phyloP scores from a whole-genome alignment of 2,329 filamentous ascomycete genomes.

The Paramyrothecium roridum region DNA sequence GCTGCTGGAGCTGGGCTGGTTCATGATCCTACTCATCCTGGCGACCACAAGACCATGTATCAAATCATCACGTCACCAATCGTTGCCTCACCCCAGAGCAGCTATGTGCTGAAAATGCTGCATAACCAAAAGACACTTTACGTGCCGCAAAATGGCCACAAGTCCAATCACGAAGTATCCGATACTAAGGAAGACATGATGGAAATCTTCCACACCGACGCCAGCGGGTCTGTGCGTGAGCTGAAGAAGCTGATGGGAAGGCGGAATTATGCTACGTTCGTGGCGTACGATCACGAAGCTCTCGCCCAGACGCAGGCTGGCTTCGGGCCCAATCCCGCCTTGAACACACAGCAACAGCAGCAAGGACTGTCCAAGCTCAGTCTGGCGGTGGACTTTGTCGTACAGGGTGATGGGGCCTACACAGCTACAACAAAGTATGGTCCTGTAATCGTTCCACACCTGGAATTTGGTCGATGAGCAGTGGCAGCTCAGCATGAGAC shows the following conservation, averaged over 20 bases:
- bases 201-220: slow-evolving; percentile 97
- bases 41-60: slow-evolving; percentile 99
- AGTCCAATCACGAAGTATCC: slow-evolving; percentile 67
- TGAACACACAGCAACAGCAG: slow-evolving; percentile 30
- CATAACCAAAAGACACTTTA: slow-evolving; percentile 93
- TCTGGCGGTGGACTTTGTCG: slow-evolving; percentile 92
- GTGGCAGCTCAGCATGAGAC: not conserved
- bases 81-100: slow-evolving; percentile 80
- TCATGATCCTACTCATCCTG: slow-evolving; percentile 87
- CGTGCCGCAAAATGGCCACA: slow-evolving; percentile 81
- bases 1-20: slow-evolving; percentile 88
- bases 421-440: slow-evolving; percentile 90
- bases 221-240: slow-evolving; percentile 77
- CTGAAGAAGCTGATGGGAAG: slow-evolving; percentile 90
- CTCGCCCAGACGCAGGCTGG: slow-evolving; percentile 35
- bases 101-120: slow-evolving; percentile 89
- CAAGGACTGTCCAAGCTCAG: slow-evolving; percentile 66
- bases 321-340: slow-evolving; percentile 34
- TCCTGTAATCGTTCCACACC: slow-evolving; percentile 87
- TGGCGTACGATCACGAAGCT: slow-evolving; percentile 89
- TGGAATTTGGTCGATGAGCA: slow-evolving; percentile 61
- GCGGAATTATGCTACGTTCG: slow-evolving; percentile 86
- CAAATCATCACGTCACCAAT: slow-evolving; percentile 92
- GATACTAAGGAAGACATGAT: slow-evolving; percentile 99
- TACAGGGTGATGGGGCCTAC: slow-evolving; percentile 84